Conservation (phyloP, 192 early-diverging fungal species). For the Coemansia sp. region DNA sequence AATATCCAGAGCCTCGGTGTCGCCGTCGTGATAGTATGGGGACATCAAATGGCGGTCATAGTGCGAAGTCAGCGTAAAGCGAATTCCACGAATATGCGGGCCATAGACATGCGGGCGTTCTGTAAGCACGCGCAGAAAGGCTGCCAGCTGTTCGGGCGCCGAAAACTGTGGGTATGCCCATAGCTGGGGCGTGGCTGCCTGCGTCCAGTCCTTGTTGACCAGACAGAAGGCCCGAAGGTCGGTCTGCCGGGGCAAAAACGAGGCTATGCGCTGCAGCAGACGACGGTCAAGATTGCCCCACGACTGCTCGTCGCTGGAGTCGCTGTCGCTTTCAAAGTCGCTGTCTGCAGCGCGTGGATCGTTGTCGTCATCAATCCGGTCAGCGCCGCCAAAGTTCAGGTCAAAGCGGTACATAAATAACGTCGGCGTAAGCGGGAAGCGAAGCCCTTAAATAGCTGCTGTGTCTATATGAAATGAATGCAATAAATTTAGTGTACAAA, state of each 20-base stretch:
- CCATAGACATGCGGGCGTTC: slow-evolving; percentile 21
- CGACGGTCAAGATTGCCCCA: slow-evolving; percentile 38
- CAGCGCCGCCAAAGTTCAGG: slow-evolving; percentile 35
- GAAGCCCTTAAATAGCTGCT: not conserved
- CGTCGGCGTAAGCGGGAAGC: not conserved
- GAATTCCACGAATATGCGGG: slow-evolving; percentile 37
- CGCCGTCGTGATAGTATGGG: slow-evolving; percentile 17
- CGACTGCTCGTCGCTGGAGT: slow-evolving; percentile 8
- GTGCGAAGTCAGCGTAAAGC: slow-evolving; percentile 43
- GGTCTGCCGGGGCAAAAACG: slow-evolving; percentile 34
- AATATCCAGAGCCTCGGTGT: slow-evolving; percentile 12
- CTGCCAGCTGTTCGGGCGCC: slow-evolving; percentile 35
- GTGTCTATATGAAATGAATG: slow-evolving; percentile 4
- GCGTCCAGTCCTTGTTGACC: slow-evolving; percentile 43
- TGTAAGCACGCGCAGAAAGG: slow-evolving; percentile 26
- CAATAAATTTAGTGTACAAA: slow-evolving; percentile 6
- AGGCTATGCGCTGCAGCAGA: slow-evolving; percentile 37
- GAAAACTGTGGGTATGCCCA: slow-evolving; percentile 48
- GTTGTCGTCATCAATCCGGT: slow-evolving; percentile 9
- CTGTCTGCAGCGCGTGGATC: slow-evolving; percentile 11
- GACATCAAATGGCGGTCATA: slow-evolving; percentile 39
- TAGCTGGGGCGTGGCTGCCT: slow-evolving; percentile 27
- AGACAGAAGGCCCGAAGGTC: slow-evolving; percentile 38
- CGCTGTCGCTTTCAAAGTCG: slow-evolving; percentile 39
- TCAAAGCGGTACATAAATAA: slow-evolving; percentile 26